Evolutionary conservation across 495 filamentous ascomycete species (phyloP), one percentile per base, ranked within the genome.

Genomic region (Acidiella bohemica): DNA sequence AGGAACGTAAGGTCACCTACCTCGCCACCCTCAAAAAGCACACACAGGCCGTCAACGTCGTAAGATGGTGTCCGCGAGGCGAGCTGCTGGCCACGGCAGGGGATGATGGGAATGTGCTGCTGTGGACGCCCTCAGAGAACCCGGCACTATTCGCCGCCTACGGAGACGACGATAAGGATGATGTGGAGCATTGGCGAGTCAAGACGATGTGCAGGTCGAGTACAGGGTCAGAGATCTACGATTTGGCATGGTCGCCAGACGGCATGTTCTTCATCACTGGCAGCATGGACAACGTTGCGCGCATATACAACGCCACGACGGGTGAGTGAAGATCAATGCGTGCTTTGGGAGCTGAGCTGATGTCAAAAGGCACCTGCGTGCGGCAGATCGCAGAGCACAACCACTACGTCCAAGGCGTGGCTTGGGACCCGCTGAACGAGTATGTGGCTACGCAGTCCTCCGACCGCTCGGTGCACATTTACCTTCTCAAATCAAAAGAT

Each of bases 371-470:
- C 21, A 76, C 80, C 65, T 77, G 87, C 53, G 80, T 99, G 41
- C 78, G 90, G 39, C 88, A 95, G 57, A 99, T 99, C 47, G 92
- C 90, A 29, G 90, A 99, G 57, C 90, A 99, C 63, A 94, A 88
- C 53, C 90, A 99, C 59, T 99, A 95, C 53, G 90, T 99, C 14
- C 90, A 99, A 64, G 90, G 90, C 25, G 90, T 99, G 13, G 86
- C 92, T 1, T 99, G 90, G 90, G 90, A 99, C 62, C 90, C 90
- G 24, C 63, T 93, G 21, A 99, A 99, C 59, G 90, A 99, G 65
- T 99, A 82, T 58, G 82, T 99, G 32, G 90, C 92, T 16, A 99
- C 90, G 16, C 90, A 99, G 57, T 96, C 90, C 2, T 99, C 90
- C 0, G 90, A 99, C 61, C 78, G 90, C 53, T 93, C 90, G 1